Evolutionary conservation across 1,284 basidiomycete species (phyloP), one percentile per base, ranked within the genome.

Genomic region (Peniophora sp.): DNA sequence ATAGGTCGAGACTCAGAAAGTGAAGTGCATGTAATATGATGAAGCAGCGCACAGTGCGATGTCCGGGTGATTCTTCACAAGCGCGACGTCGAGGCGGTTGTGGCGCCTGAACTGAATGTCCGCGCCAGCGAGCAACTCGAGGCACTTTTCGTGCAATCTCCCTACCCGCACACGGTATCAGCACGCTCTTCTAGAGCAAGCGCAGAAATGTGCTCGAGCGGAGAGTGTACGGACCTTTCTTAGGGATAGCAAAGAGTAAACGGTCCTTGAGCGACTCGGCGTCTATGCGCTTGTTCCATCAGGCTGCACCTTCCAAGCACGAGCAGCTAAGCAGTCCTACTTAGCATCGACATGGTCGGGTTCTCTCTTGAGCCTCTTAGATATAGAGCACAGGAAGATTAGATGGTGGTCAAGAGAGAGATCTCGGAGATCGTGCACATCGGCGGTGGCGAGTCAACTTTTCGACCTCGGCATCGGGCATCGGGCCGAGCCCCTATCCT

Each of bases 41-140:
- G n/a, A 27, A 39, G 36, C 32, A 10, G 69, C 80, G 60, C 60
- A 93, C 86, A 98, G 83, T 5, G 94, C 94, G 56, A 99, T 93
- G 38, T 41, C 38, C 47, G 86, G 85, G 63, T 94, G 92, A 66
- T 99, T 99, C 57, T 88, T 81, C 16, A 92, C 92, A 14, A 98
- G 78, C 56, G 89, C 92, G 32, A 98, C 92, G 65, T 99, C 96
- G 47, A 97, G 77, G 56, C 96, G 76, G 66, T 92, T 80, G 59
- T 88, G 84, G 61, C 92, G 79, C 62, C 90, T 88, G 67, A 97
- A 99, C 66, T 97, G 91, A 59, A 99, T 92, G 67, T 99, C 96
- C 53, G 96, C 95, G 52, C 94, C 92, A 52, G 86, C 73, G 3
- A 99, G 76, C 11, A 99, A 70, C 62, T 89, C 81, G 39, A 97